A percentile compares a stretch with the other conserved stretches of the same genome.
These are phyloP conservation scores for Friedmanniomyces simplex DNA, from an alignment of 495 filamentous ascomycete species.

Conservation along the genomic window DNA sequence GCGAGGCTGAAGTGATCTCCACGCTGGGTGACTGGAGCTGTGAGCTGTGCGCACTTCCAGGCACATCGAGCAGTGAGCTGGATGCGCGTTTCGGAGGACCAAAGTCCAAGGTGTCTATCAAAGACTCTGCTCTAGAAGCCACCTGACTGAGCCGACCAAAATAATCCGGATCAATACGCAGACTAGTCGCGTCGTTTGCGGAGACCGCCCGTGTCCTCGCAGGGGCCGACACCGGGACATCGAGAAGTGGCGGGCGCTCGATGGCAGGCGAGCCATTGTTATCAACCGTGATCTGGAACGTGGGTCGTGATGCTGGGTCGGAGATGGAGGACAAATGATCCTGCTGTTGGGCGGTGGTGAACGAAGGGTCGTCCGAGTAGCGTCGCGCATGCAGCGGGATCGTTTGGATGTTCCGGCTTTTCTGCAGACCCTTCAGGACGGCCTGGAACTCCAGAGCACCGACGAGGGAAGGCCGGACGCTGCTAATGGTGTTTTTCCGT, in stretches of 20 bases:
- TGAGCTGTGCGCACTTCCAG: neutral
- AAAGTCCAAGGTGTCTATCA: neutral
- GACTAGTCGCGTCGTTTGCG: constrained; percentile 44
- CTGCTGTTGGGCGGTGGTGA: constrained; percentile 36
- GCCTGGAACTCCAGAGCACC: constrained; percentile 91
- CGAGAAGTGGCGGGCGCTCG: constrained; percentile 11
- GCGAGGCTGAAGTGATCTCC: constrained; percentile 2
- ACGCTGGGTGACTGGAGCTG: constrained; percentile 4
- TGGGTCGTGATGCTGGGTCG: constrained; percentile 33
- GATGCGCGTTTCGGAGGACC: neutral
- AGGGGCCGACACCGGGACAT: constrained; percentile 28
- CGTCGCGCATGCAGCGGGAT: constrained; percentile 57
- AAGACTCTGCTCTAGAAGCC: neutral
- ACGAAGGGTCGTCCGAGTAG: constrained; percentile 57
- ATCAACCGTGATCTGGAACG: constrained; percentile 18
- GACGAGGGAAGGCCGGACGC: constrained; percentile 85
- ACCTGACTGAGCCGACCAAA: neutral
- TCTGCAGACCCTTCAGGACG: constrained; percentile 71
- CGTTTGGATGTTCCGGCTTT: constrained; percentile 60
- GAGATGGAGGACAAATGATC: constrained; percentile 43
- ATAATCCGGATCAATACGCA: constrained; percentile 22
- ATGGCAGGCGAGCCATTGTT: constrained; percentile 17
- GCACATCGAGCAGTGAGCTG: constrained; percentile 1
- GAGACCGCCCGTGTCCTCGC: constrained; percentile 49
- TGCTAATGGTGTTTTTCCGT: constrained; percentile 64